phyloP scores from a whole-genome alignment of 2,329 filamentous ascomycete genomes.

The Piedraia hortae region DNA sequence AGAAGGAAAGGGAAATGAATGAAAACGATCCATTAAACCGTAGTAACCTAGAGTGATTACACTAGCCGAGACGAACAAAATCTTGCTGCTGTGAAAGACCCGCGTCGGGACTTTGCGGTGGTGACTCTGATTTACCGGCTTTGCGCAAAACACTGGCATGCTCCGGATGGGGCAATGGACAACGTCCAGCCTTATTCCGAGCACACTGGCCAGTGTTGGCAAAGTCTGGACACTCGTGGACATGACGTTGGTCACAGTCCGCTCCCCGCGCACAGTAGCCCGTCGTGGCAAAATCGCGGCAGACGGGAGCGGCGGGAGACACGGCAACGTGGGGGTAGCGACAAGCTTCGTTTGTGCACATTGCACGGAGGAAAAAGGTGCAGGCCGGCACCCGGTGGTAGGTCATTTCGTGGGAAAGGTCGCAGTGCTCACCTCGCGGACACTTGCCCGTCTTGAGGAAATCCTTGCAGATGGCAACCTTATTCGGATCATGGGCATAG shows the following conservation, averaged over 20 bases:
- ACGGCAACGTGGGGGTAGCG: slow-evolving; percentile 66
- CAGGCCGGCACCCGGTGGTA: slow-evolving; percentile 69
- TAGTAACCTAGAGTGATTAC: too few relatives aligned
- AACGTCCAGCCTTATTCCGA: slow-evolving; percentile 31
- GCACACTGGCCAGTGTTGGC: slow-evolving; percentile 71
- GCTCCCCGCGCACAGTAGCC: slow-evolving; percentile 73
- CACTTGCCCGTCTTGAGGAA: slow-evolving; percentile 60
- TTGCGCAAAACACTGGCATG: slow-evolving; percentile 53
- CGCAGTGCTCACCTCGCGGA: slow-evolving; percentile 49
- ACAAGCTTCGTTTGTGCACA: slow-evolving; percentile 67
- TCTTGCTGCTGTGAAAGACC: slow-evolving; percentile 26
- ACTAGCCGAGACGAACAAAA: too few relatives aligned
- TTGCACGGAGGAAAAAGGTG: slow-evolving; percentile 67
- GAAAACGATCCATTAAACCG: not conserved
- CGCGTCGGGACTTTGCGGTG: too few relatives aligned
- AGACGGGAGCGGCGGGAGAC: slow-evolving; percentile 51
- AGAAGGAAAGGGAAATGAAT: not conserved
- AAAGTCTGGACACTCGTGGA: slow-evolving; percentile 72
- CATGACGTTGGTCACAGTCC: slow-evolving; percentile 54
- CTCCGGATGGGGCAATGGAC: slow-evolving; percentile 67
- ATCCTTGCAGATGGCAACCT: slow-evolving; percentile 73
- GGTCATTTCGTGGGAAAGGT: slow-evolving; percentile 66
- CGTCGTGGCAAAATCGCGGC: slow-evolving; percentile 54
- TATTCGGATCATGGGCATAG: slow-evolving; percentile 58
- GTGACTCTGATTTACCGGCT: too few relatives aligned